phyloP scores from a whole-genome alignment of 805 yeast genomes.

The Yamadazyma olivae region DNA sequence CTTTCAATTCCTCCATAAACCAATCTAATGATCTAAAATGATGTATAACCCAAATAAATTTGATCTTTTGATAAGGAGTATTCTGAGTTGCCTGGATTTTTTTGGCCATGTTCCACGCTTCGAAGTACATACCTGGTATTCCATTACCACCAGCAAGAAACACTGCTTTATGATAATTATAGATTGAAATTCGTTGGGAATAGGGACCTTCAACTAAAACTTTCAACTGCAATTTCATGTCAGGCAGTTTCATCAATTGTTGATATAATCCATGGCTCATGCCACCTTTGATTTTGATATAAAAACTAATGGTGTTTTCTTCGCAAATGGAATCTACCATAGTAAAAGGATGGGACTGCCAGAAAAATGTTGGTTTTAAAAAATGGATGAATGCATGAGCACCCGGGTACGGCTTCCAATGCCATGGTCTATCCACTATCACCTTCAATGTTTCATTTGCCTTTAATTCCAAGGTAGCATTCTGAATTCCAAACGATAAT shows the following conservation, averaged over 20 bases:
- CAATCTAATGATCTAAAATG: too few relatives aligned
- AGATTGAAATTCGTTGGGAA: conserved; percentile 50
- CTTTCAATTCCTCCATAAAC: too few relatives aligned
- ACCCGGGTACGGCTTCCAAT: conserved; percentile 38
- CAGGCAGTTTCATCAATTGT: conserved; percentile 24
- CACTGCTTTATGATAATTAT: conserved; percentile 49
- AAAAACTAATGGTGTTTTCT: conserved; percentile 22
- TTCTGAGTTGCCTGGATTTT: too few relatives aligned
- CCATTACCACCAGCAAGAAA: conserved; percentile 77
- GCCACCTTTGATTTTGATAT: conserved; percentile 36
- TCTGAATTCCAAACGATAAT: conserved; percentile 31
- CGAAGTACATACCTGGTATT: too few relatives aligned
- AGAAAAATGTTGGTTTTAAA: conserved; percentile 29
- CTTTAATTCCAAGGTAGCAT: conserved; percentile 25
- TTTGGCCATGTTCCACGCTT: too few relatives aligned
- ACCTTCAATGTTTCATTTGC: conserved; percentile 38
- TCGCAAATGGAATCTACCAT: conserved; percentile 24
- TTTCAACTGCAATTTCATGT: conserved; percentile 21
- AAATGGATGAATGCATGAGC: conserved; percentile 41
- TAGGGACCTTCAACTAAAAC: conserved; percentile 66
- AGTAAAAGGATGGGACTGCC: conserved; percentile 45
- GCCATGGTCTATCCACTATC: conserved; percentile 29
- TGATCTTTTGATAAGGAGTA: too few relatives aligned
- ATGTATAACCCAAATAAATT: too few relatives aligned
- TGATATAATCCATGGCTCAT: conserved; percentile 30